phyloP scores from a whole-genome alignment of 768 basidiomycete genomes.

The Tylopilus sp. region DNA sequence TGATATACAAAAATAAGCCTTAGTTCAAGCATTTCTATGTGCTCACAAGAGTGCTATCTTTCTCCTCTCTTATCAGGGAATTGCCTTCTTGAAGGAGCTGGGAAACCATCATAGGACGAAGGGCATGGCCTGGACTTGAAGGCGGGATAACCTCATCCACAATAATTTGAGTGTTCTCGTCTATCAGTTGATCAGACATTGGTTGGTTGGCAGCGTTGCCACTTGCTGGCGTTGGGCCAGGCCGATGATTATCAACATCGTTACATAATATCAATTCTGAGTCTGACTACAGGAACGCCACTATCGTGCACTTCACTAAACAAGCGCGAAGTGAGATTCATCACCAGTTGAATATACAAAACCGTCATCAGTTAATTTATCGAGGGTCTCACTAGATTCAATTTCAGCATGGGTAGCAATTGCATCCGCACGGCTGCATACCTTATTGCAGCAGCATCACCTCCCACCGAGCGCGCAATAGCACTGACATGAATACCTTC shows the following conservation, averaged over 20 bases:
- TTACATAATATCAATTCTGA: no score
- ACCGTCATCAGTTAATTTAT: conserved; percentile 77
- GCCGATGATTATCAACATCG: neutral
- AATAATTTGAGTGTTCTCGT: conserved; percentile 1
- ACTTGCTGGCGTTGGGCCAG: no score
- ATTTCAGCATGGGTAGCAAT: neutral
- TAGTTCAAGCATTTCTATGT: neutral
- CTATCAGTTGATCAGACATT: conserved; percentile 14
- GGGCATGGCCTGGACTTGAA: neutral
- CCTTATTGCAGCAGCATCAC: conserved; percentile 63
- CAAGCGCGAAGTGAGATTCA: conserved; percentile 72
- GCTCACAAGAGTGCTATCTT: conserved; percentile 28
- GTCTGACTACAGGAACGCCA: neutral
- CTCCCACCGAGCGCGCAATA: conserved; percentile 64
- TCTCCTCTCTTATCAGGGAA: conserved; percentile 46
- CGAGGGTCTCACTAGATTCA: conserved; percentile 59
- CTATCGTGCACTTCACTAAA: conserved; percentile 25
- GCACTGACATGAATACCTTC: conserved; percentile 75
- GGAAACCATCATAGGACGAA: conserved; percentile 52
- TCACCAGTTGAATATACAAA: conserved; percentile 76
- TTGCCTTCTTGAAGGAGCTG: conserved; percentile 49
- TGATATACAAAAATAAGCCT: conserved; percentile 22
- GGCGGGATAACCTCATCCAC: conserved; percentile 2
- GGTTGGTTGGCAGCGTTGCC: no score
- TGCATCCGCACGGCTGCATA: conserved; percentile 25